Base-by-base conservation (phyloP, 495 filamentous ascomycete genomes). In the Rhypophila decipiens region DNA sequence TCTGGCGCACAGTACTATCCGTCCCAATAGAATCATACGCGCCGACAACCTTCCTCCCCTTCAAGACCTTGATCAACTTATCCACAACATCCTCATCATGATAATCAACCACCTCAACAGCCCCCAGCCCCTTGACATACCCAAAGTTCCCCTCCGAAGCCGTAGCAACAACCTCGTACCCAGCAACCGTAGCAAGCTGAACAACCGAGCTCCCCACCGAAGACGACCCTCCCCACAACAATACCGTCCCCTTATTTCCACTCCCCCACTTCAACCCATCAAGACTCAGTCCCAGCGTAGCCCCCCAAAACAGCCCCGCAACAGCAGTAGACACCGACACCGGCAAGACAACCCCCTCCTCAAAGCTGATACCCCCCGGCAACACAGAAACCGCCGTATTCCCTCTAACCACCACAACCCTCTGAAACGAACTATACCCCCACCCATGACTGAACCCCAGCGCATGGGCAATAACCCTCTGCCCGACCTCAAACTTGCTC, bases 181-280 rank as follows among this genome's bases (percentile, higher is more conserved):
- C 83, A 0, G 82, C 69, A 0, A 76, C 73, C 1, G 64, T 61
- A 4, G 77, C 79, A 18, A 84, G 72, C 56, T 86, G 84, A 45
- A 85, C 81, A 0, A 76, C 78, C 44, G 73, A 74, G 57, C 69
- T 64, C 9, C 83, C 83, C 5, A 85, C 76, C 24, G 74, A 76
- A 2, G 70, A 67, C 3, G 74, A 69, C 24, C 80, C 83, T 23
- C 81, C 81, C 73, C 80, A 87, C 42, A 85, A 60, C 2, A 85
- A 56, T 0, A 86, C 36, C 1, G 58, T 64, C 33, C 34, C 34
- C 11, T 17, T 35, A 4, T 15, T 1, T 13, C 58, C 10, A 64
- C 67, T 0, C 51, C 63, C 1, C 65, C 45, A 4, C 60, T 55
- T 0, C 57, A 58, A 10, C 31, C 46, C n/a, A 21, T 35, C 59